Evolutionary conservation across 495 filamentous ascomycete species (phyloP).

Genomic region (Aspergillus cristatus): DNA sequence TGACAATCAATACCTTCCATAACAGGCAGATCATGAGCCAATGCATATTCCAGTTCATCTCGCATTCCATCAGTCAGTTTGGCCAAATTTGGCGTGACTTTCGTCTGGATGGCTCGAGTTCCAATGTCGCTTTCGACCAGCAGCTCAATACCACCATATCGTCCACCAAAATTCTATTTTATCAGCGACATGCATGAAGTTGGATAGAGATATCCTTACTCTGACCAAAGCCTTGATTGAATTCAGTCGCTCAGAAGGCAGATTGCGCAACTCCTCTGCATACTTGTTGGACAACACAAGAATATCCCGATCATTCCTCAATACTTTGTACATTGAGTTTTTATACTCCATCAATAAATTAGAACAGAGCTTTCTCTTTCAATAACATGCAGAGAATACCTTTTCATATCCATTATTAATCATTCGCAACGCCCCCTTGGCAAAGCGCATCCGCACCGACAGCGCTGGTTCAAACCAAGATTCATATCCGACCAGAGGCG

Average conservation of each 20-base stretch:
- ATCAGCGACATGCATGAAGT: not conserved
- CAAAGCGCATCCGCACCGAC: not conserved
- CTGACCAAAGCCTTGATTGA: not conserved
- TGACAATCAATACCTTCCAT: too few relatives aligned
- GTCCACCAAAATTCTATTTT: not conserved
- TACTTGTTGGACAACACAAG: not conserved
- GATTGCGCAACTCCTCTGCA: conserved; percentile 1
- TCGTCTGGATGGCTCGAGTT: not conserved
- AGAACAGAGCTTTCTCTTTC: not conserved
- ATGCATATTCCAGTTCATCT: too few relatives aligned
- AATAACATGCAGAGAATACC: not conserved
- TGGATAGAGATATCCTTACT: not conserved
- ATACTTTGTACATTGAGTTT: not conserved
- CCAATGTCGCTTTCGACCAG: not conserved
- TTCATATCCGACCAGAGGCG: not conserved
- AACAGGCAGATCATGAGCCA: too few relatives aligned
- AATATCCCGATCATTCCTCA: not conserved
- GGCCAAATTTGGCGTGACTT: not conserved
- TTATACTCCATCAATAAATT: not conserved
- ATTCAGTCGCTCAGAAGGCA: not conserved
- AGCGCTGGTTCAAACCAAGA: not conserved
- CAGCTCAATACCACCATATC: not conserved
- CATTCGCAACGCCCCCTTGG: not conserved
- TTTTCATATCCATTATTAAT: not conserved
- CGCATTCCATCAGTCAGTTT: too few relatives aligned